These are phyloP conservation scores for Pseudocercospora cruenta DNA, from an alignment of 2,329 filamentous ascomycete species.

Conservation along the genomic window DNA sequence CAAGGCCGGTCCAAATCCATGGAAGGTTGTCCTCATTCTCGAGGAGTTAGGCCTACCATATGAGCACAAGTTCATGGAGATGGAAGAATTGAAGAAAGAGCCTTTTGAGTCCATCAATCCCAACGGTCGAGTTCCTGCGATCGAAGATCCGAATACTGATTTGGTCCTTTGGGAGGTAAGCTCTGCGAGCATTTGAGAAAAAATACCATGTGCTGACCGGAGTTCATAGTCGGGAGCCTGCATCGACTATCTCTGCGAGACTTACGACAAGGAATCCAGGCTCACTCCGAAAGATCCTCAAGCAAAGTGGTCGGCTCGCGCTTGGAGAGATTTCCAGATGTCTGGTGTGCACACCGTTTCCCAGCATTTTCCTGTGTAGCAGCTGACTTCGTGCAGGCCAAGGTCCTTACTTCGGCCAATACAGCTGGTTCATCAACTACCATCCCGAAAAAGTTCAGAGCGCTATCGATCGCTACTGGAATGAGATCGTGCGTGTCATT, in stretches of 20 bases:
- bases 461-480: constrained; percentile 51
- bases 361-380: too few relatives aligned
- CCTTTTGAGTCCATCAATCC: constrained; percentile 45
- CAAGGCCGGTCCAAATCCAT: constrained; percentile 23
- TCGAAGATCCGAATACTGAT: constrained; percentile 50
- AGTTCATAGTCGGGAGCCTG: constrained; percentile 35
- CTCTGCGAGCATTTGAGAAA: neutral
- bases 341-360: constrained; percentile 10
- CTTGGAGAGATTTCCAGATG: constrained; percentile 42
- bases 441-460: constrained; percentile 49
- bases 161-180: constrained; percentile 53
- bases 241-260: constrained; percentile 38
- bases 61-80: constrained; percentile 9
- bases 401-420: constrained; percentile 49
- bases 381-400: constrained; percentile 22
- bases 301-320: constrained; percentile 34
- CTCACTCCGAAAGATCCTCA: constrained; percentile 32
- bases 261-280: constrained; percentile 39
- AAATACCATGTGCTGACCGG: constrained; percentile 5
- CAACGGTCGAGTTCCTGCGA: constrained; percentile 48
- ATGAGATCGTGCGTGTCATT: constrained; percentile 51
- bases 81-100: constrained; percentile 34
- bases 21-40: constrained; percentile 16
- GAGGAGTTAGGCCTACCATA: constrained; percentile 17
- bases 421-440: constrained; percentile 36